A percentile compares a stretch with the other conserved stretches of the same genome.
Conservation (phyloP, 306 rosid genomes). For the Trifolium fragiferum region DNA sequence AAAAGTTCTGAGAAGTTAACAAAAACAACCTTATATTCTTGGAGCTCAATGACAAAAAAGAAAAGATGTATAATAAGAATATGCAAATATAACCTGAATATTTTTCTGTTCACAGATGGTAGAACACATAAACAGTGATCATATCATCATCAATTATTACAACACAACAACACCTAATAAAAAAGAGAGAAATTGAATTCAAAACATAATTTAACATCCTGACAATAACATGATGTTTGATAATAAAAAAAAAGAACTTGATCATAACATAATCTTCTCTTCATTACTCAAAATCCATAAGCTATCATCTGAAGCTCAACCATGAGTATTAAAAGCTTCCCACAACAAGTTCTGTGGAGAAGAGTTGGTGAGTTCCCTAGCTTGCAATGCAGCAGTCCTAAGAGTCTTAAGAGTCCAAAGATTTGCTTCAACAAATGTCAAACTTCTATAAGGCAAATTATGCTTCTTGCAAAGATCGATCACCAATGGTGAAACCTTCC, state of each 20-base stretch:
- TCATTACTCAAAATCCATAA: not conserved
- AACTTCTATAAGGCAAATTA: constrained; percentile 70
- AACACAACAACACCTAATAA: constrained; percentile 12
- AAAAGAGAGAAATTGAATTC: constrained; percentile 10
- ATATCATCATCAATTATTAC: constrained; percentile 11
- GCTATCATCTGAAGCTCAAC: constrained; percentile 37
- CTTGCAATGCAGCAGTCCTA: constrained; percentile 63
- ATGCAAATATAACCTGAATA: constrained; percentile 11
- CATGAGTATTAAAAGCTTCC: constrained; percentile 81
- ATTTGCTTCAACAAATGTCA: constrained; percentile 71
- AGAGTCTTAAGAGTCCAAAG: constrained; percentile 59
- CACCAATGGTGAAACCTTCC: constrained; percentile 72
- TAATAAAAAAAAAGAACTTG: not conserved
- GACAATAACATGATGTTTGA: not conserved
- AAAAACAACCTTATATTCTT: not conserved
- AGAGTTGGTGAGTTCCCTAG: constrained; percentile 49
- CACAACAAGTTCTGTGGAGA: constrained; percentile 61
- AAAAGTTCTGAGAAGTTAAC: not conserved
- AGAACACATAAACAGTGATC: constrained; percentile 23
- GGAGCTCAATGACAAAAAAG: not conserved
- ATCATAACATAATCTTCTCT: not conserved
- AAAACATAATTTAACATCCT: not conserved
- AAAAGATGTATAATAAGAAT: not conserved
- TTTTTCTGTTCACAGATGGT: constrained; percentile 4
- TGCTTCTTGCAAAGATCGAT: constrained; percentile 77